These are phyloP conservation scores for Teratosphaeria gauchensis DNA, from an alignment of 2,329 filamentous ascomycete genomes.

Conservation along the genomic window DNA sequence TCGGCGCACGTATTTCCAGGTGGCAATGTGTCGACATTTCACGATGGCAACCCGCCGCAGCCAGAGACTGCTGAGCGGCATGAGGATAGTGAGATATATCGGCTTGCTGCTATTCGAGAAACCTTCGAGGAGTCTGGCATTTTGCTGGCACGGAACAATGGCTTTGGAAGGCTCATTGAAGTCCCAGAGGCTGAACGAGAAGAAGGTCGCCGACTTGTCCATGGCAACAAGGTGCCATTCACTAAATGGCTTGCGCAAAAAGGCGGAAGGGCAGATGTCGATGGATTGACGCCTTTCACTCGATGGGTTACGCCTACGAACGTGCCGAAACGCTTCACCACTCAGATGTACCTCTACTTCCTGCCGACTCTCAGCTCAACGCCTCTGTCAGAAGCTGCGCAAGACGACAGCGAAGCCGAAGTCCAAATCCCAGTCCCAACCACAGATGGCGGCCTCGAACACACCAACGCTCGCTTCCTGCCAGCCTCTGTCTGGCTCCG, in stretches of 20 bases:
- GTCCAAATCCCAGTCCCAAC: slow-evolving; percentile 60
- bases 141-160: slow-evolving; percentile 53
- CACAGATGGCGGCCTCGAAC: slow-evolving; percentile 58
- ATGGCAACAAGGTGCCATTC: slow-evolving; percentile 58
- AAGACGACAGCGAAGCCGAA: slow-evolving; percentile 28
- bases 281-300: slow-evolving; percentile 69
- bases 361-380: slow-evolving; percentile 47
- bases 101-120: slow-evolving; percentile 78
- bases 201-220: slow-evolving; percentile 57
- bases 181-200: slow-evolving; percentile 53
- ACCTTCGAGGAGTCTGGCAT: slow-evolving; percentile 94
- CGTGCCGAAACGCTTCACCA: slow-evolving; percentile 70
- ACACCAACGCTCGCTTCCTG: slow-evolving; percentile 71
- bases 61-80: slow-evolving; percentile 50
- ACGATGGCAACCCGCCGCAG: slow-evolving; percentile 57
- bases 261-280: slow-evolving; percentile 55
- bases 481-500: slow-evolving; percentile 59
- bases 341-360: slow-evolving; percentile 95
- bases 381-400: slow-evolving; percentile 13
- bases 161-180: slow-evolving; percentile 49
- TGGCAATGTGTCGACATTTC: slow-evolving; percentile 66
- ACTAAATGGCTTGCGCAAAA: slow-evolving; percentile 50
- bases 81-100: slow-evolving; percentile 61
- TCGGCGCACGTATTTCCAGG: slow-evolving; percentile 94
- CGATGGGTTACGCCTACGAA: slow-evolving; percentile 79